A percentile compares a stretch with the other conserved stretches of the same genome.
These are phyloP conservation scores for Suillus subluteus DNA, from an alignment of 768 basidiomycete species.

Conservation along the genomic window DNA sequence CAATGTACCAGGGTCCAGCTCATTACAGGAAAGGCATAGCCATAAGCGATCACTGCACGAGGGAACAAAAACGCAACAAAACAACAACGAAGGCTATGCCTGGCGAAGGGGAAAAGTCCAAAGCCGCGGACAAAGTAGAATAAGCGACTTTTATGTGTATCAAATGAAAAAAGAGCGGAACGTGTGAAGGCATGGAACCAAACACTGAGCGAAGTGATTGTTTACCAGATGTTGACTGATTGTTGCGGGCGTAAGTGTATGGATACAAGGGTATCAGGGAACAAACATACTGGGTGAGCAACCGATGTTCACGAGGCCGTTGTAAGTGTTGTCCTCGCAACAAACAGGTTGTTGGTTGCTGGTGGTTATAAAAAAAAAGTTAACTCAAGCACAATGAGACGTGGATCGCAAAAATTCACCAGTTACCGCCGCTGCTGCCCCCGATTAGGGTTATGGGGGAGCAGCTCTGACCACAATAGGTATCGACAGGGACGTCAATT, in stretches of 20 bases:
- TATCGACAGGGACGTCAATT: background rate
- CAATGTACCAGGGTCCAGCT: background rate
- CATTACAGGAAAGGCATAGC: too few relatives aligned
- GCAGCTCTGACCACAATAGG: conserved; percentile 35
- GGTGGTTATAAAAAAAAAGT: conserved; percentile 11
- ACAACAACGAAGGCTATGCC: conserved; percentile 12
- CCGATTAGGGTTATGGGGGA: conserved; percentile 34
- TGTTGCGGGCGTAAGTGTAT: background rate
- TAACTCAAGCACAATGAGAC: background rate
- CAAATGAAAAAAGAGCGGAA: conserved; percentile 26
- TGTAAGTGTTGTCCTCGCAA: conserved; percentile 38
- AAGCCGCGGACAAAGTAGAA: conserved; percentile 19
- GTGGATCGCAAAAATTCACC: conserved; percentile 18
- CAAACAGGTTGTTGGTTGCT: conserved; percentile 44
- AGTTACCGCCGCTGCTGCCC: conserved; percentile 16
- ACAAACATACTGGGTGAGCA: conserved; percentile 41
- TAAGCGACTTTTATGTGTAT: conserved; percentile 14
- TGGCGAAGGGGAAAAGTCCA: conserved; percentile 4
- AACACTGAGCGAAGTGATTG: conserved; percentile 16
- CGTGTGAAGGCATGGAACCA: background rate
- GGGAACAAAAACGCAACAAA: conserved; percentile 9
- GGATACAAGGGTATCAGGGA: background rate
- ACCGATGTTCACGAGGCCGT: conserved; percentile 42
- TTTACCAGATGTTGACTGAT: conserved; percentile 21
- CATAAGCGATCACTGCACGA: conserved; percentile 4